phyloP scores from a whole-genome alignment of 352 stramenopile species.

The Phytophthora gonapodyides region DNA sequence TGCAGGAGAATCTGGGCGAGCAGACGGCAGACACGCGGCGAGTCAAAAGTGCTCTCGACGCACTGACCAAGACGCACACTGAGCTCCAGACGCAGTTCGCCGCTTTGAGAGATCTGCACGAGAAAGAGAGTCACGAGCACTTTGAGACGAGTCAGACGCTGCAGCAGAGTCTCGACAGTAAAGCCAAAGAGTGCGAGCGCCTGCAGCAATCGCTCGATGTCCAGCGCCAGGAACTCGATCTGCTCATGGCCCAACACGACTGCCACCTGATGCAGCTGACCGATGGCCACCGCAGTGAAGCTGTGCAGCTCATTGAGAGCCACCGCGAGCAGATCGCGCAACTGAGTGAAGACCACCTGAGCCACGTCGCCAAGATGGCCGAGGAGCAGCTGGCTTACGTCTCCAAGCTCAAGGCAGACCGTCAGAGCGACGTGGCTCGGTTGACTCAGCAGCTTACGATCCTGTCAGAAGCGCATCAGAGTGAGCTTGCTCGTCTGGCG shows the following conservation, averaged over 20 bases:
- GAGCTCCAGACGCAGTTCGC: slow-evolving; percentile 21
- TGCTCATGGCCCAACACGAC: slow-evolving; percentile 29
- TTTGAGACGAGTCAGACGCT: slow-evolving; percentile 9
- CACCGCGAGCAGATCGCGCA: slow-evolving; percentile 21
- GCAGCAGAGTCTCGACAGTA: slow-evolving; percentile 19
- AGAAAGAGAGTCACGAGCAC: slow-evolving; percentile 19
- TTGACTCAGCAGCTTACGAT: slow-evolving; percentile 1
- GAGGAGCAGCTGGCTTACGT: slow-evolving; percentile 12
- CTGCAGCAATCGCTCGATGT: slow-evolving; percentile 23
- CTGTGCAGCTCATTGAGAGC: slow-evolving; percentile 24
- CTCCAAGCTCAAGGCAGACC: slow-evolving; percentile 12
- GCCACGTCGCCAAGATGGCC: not conserved
- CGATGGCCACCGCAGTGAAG: slow-evolving; percentile 19
- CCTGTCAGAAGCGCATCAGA: slow-evolving; percentile 11
- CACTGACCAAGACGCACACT: slow-evolving; percentile 6
- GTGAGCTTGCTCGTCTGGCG: slow-evolving; percentile 5
- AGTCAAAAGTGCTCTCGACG: slow-evolving; percentile 21
- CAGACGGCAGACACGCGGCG: slow-evolving; percentile 27
- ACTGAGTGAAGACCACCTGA: slow-evolving; percentile 6
- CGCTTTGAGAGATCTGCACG: slow-evolving; percentile 11
- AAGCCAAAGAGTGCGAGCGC: slow-evolving; percentile 16
- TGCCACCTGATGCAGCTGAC: slow-evolving; percentile 21
- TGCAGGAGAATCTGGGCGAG: slow-evolving; percentile 32
- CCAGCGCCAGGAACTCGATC: slow-evolving; percentile 27
- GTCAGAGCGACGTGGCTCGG: slow-evolving; percentile 11